phyloP scores from a whole-genome alignment of 805 yeast species.

The Hanseniaspora pseudoguilliermondii region DNA sequence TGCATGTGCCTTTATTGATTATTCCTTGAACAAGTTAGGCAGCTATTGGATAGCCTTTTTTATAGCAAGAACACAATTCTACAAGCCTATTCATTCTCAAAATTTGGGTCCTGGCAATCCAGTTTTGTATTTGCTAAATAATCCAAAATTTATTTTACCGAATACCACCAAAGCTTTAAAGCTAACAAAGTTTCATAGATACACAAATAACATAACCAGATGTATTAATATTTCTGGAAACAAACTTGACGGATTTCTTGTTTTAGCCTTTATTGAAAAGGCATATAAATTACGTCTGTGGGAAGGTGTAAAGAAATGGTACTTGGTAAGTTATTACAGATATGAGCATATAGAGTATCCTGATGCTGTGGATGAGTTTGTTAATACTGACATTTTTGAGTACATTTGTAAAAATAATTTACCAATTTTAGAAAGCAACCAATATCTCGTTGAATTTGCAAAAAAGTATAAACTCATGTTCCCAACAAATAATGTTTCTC shows the following conservation, averaged over 20 bases:
- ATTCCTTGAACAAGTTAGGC: neutral
- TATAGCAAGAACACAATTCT: constrained; percentile 7
- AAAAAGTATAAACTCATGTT: neutral
- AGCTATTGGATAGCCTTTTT: constrained; percentile 12
- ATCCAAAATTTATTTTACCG: neutral
- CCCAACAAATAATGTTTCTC: neutral
- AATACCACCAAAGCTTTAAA: neutral
- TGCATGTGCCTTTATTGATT: neutral
- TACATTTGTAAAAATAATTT: constrained; percentile 1
- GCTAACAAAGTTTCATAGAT: neutral
- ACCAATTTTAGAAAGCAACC: neutral
- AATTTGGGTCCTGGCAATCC: constrained; percentile 1
- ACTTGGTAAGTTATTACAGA: neutral
- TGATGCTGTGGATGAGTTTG: neutral
- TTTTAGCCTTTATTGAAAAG: neutral
- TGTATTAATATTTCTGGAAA: neutral
- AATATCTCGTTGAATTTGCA: neutral
- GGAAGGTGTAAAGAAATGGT: constrained; percentile 3
- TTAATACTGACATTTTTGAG: neutral
- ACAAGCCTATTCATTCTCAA: neutral
- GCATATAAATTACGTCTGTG: neutral
- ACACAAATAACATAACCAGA: constrained; percentile 3
- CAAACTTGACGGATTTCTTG: neutral
- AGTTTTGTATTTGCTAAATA: neutral
- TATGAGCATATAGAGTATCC: neutral